A percentile compares a stretch with the other conserved stretches of the same genome.
Conservation (phyloP, 805 yeast species). For the Saturnispora sekii region DNA sequence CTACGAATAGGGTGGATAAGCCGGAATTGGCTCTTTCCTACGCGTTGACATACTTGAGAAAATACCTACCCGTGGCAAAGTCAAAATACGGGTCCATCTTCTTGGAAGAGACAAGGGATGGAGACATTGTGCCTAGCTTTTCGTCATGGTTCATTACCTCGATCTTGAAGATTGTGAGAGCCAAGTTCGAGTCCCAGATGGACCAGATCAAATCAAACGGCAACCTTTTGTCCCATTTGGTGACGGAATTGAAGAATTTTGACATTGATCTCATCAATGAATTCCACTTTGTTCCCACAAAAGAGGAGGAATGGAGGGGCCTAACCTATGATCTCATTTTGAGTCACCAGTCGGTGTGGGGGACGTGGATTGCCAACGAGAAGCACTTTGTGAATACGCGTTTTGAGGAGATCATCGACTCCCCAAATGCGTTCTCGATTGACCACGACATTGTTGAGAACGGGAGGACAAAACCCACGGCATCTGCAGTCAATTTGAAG, state of each 20-base stretch:
- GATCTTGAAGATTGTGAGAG: conserved; percentile 35
- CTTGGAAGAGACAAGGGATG: neutral
- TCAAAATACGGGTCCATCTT: conserved; percentile 1
- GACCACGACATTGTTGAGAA: conserved; percentile 44
- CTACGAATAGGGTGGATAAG: conserved; percentile 54
- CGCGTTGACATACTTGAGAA: conserved; percentile 32
- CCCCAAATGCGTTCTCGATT: conserved; percentile 42
- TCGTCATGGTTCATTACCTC: conserved; percentile 35
- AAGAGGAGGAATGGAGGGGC: conserved; percentile 18
- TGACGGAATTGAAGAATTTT: conserved; percentile 48
- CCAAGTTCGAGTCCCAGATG: conserved; percentile 29
- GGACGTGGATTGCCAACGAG: conserved; percentile 47
- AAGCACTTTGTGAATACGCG: conserved; percentile 39
- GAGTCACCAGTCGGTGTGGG: conserved; percentile 23
- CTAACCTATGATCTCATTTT: conserved; percentile 24
- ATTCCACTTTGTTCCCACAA: conserved; percentile 25
- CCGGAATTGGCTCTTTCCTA: conserved; percentile 65
- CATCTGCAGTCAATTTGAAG: conserved; percentile 47
- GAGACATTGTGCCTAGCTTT: conserved; percentile 18
- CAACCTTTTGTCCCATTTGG: conserved; percentile 45
- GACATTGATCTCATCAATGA: conserved; percentile 38
- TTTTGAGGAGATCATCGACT: conserved; percentile 40
- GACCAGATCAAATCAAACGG: conserved; percentile 26
- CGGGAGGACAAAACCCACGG: conserved; percentile 48
- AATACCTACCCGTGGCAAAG: conserved; percentile 23